Evolutionary conservation across 1,139 yeast genomes (phyloP).

Genomic region (Kazachstania sp.): DNA sequence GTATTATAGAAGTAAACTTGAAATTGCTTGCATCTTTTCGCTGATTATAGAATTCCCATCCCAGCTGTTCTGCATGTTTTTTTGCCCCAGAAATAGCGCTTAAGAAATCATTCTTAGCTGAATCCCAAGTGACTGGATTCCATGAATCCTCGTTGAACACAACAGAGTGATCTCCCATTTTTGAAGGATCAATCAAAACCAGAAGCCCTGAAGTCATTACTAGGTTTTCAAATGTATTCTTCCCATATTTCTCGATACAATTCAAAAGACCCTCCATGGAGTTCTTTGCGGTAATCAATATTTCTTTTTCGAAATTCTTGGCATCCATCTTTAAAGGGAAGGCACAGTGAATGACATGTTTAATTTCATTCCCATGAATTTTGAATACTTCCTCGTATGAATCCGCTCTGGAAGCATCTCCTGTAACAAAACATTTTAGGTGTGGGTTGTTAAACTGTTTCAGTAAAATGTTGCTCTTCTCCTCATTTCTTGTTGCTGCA

Average conservation of each 20-base stretch:
- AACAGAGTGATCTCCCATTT: slow-evolving; percentile 22
- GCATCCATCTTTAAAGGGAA: slow-evolving; percentile 39
- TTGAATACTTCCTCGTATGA: slow-evolving; percentile 47
- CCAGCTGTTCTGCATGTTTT: slow-evolving; percentile 33
- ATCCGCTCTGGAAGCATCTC: slow-evolving; percentile 38
- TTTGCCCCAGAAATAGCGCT: slow-evolving; percentile 35
- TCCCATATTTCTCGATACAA: slow-evolving; percentile 37
- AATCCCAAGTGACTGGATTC: slow-evolving; percentile 37
- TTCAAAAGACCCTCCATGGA: slow-evolving; percentile 40
- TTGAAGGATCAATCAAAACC: slow-evolving; percentile 31
- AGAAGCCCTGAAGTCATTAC: slow-evolving; percentile 47
- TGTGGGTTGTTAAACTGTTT: slow-evolving; percentile 30
- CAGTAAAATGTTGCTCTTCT: slow-evolving; percentile 38
- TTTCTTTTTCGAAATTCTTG: slow-evolving; percentile 34
- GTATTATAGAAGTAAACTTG: slow-evolving; percentile 37
- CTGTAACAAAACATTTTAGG: slow-evolving; percentile 41
- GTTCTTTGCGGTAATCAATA: slow-evolving; percentile 41
- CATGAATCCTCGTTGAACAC: slow-evolving; percentile 34
- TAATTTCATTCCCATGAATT: slow-evolving; percentile 38
- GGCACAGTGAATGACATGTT: slow-evolving; percentile 51
- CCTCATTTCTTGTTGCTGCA: slow-evolving; percentile 48
- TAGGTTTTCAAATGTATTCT: slow-evolving; percentile 36
- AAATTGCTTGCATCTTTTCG: slow-evolving; percentile 34
- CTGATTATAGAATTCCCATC: slow-evolving; percentile 23
- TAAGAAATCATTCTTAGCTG: slow-evolving; percentile 21